Evolutionary conservation across 257 asterid genomes (phyloP).

Genomic region (Jacaranda copaia): DNA sequence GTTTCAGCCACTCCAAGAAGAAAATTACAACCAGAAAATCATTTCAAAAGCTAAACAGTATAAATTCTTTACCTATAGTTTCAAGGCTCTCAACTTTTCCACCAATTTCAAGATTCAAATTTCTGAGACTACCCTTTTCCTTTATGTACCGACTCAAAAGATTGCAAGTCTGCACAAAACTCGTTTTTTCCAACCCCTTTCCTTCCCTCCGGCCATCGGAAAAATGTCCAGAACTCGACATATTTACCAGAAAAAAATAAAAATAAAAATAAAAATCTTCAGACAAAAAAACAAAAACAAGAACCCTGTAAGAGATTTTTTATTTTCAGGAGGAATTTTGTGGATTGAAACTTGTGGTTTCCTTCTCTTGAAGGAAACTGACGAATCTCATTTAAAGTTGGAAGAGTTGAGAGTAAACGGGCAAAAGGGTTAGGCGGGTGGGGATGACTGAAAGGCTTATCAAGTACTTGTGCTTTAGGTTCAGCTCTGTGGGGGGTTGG

Average conservation of each 20-base stretch:
- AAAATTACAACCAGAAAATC: neutral
- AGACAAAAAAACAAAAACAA: neutral
- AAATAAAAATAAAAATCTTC: neutral
- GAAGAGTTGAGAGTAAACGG: constrained; percentile 9
- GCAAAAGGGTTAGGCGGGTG: constrained; percentile 30
- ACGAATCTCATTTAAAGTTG: constrained; percentile 15
- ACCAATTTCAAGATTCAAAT: constrained; percentile 63
- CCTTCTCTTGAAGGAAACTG: neutral
- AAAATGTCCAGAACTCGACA: constrained; percentile 42
- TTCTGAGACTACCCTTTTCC: constrained; percentile 61
- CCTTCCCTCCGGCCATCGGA: constrained; percentile 33
- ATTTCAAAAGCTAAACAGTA: neutral
- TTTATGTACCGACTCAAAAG: constrained; percentile 80
- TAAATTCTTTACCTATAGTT: constrained; percentile 44
- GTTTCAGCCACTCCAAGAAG: constrained; percentile 33
- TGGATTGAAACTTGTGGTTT: neutral
- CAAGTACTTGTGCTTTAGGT: constrained; percentile 17
- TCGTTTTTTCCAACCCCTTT: constrained; percentile 54
- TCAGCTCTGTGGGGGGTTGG: too few relatives aligned
- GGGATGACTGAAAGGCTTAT: neutral
- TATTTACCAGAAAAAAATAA: constrained; percentile 23
- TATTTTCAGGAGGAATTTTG: neutral
- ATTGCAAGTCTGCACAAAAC: constrained; percentile 70
- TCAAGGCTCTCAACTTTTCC: constrained; percentile 57
- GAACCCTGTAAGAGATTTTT: neutral